Conservation (phyloP, 2,329 filamentous ascomycete species). For the Sclerotinia trifoliorum region DNA sequence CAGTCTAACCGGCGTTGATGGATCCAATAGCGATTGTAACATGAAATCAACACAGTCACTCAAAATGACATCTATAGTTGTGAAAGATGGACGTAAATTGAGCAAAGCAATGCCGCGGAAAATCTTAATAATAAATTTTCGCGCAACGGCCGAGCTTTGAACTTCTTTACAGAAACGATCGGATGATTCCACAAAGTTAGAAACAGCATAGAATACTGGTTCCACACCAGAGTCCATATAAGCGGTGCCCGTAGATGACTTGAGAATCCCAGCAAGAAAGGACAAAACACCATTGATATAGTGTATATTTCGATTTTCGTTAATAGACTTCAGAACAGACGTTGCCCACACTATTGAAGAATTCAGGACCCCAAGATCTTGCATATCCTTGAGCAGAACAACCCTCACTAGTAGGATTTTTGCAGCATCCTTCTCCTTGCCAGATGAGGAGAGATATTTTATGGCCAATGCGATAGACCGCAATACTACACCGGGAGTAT, state of each 20-base stretch:
- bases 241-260: conserved; percentile 67
- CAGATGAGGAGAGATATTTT: conserved; percentile 68
- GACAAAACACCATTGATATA: conserved; percentile 75
- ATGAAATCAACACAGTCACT: conserved; percentile 82
- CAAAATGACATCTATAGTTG: conserved; percentile 51
- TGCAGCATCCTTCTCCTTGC: conserved; percentile 89
- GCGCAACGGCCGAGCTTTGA: conserved; percentile 71
- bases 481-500: conserved; percentile 67
- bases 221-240: conserved; percentile 68
- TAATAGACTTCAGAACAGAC: conserved; percentile 52
- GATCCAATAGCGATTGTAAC: conserved; percentile 75
- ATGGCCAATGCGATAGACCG: conserved; percentile 70
- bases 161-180: conserved; percentile 53
- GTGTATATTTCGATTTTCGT: conserved; percentile 58
- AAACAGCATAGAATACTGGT: conserved; percentile 63
- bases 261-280: conserved; percentile 73
- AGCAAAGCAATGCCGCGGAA: conserved; percentile 71
- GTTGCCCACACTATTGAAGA: conserved; percentile 71
- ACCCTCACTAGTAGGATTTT: conserved; percentile 77
- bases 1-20: conserved; percentile 86
- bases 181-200: conserved; percentile 55
- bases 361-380: conserved; percentile 67
- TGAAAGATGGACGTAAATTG: conserved; percentile 39
- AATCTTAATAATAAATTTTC: conserved; percentile 84
- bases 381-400: conserved; percentile 85